A percentile compares a stretch with the other conserved stretches of the same genome.
phyloP scores from a whole-genome alignment of 2,329 filamentous ascomycete genomes.

The Beauveria sp. region DNA sequence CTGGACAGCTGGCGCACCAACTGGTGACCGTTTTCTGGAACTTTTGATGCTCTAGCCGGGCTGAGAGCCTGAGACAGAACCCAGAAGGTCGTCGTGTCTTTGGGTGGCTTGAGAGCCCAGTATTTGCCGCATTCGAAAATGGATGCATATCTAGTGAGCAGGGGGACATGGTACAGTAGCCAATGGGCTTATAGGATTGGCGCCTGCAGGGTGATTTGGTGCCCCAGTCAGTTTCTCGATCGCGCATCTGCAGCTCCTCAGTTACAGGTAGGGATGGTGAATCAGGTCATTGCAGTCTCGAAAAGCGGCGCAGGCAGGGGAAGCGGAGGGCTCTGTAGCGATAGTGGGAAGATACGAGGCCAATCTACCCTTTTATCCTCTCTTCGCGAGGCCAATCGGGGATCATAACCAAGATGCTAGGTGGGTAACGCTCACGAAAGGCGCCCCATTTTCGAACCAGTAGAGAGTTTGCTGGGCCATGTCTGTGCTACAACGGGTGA shows the following conservation, averaged over 20 bases:
- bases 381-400: background rate
- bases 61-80: background rate
- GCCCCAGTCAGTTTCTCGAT: background rate
- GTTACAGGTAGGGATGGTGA: background rate
- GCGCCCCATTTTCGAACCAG: background rate
- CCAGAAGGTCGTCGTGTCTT: background rate
- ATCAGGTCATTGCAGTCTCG: background rate
- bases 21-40: background rate
- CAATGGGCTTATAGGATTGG: background rate
- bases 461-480: background rate
- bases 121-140: constrained; percentile 6
- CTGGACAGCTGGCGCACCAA: background rate
- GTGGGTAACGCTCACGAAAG: background rate
- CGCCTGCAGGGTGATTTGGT: background rate
- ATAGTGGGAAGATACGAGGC: background rate
- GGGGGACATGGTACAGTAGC: background rate
- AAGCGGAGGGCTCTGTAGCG: background rate
- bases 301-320: background rate
- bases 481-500: background rate
- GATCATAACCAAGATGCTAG: background rate
- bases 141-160: constrained; percentile 1
- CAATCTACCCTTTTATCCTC: background rate
- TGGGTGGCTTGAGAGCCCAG: constrained; percentile 3
- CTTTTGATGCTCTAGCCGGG: background rate
- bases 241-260: background rate